phyloP scores from a whole-genome alignment of 208 protist genomes.

The Acanthamoeba divionensis region DNA sequence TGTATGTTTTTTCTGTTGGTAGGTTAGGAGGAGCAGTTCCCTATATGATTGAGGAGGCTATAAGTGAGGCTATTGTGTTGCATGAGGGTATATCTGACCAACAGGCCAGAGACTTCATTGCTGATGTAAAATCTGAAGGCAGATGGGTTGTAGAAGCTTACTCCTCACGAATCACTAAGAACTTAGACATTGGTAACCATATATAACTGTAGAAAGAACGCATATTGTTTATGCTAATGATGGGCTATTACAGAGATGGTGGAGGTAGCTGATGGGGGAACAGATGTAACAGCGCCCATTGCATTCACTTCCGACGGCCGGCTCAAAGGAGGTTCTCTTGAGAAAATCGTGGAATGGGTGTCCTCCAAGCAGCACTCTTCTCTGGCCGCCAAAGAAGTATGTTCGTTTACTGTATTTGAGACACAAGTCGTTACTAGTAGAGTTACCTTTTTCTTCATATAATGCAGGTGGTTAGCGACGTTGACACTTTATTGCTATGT shows the following conservation, averaged over 20 bases:
- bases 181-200: not conserved
- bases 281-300: constrained; percentile 8
- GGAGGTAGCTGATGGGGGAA: constrained; percentile 28
- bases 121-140: not conserved
- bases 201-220: not conserved
- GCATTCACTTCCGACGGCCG: not conserved
- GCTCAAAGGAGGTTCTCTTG: not conserved
- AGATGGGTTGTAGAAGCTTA: constrained; percentile 29
- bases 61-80: not conserved
- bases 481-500: constrained; percentile 4
- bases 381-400: not conserved
- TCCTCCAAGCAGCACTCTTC: not conserved
- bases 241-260: not conserved
- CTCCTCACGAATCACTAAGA: not conserved
- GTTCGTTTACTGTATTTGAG: not conserved
- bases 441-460: not conserved
- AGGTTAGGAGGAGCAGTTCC: not conserved
- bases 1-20: not conserved
- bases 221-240: not conserved
- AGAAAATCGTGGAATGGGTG: constrained; percentile 40
- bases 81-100: not conserved
- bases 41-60: constrained; percentile 17
- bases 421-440: not conserved
- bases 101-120: not conserved
- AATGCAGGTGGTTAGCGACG: not conserved